Evolutionary conservation across 2,329 filamentous ascomycete genomes (phyloP), one percentile per base, ranked within the genome.

Genomic region (Penicillium griseofulvum): DNA sequence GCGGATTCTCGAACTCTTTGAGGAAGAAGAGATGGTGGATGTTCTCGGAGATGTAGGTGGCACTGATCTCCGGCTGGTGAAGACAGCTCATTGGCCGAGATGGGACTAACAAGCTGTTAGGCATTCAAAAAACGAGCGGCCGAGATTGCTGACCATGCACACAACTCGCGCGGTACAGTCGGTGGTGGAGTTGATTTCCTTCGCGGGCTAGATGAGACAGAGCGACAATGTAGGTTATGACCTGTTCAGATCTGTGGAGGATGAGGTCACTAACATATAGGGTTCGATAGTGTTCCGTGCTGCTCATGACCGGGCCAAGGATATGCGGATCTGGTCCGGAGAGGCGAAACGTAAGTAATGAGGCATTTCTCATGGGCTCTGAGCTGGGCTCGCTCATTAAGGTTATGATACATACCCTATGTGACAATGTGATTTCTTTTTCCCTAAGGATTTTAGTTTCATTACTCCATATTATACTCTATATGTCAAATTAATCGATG

Each of bases 1-100:
- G 42, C 84, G 90, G 49, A 91, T 97, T 74, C 79, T 97, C 58
- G 92, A 97, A 56, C 75, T 99, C 0, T 96, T 96, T 59, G 92
- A 97, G 55, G 92, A 96, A 72, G 86, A 97, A 53, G 89, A 91
- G 53, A 83, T 89, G 71, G 81, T 83, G 17, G 85, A 90, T 60
- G 85, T 94, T 19, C 72, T 93, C 63, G 81, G 83, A 53, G 81
- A 77, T 64, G 76, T 78, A 64, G 55, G 52, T 55, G 38, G 17
- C 16, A 22, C 3, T 29, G 69, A 19, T 47, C 16, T 28, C 16
- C 26, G 6, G 22, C 47, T 10, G 24, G 16, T 8, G 17, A 33
- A 11, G 10, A 17, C 14, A 16, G 26, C 11, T 14, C 1, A 36
- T 43, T 38, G 19, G 22, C 24, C 14, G 14, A n/a, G 8, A 4